Conservation (phyloP, 2,329 filamentous ascomycete genomes). For the Neoarthrinium moseri region DNA sequence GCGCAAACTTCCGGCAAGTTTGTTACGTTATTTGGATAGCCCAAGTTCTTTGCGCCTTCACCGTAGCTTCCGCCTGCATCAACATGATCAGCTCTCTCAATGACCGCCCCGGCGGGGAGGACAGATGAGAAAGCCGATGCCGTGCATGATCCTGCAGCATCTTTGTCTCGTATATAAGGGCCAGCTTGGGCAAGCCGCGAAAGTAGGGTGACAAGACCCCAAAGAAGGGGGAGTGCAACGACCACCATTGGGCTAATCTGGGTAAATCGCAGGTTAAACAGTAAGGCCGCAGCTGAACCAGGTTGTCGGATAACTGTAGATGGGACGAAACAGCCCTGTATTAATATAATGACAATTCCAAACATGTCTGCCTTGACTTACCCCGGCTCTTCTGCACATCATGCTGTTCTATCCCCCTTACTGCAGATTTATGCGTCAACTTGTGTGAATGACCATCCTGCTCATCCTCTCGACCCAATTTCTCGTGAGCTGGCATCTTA, state of each 20-base stretch:
- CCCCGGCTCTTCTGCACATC: neutral
- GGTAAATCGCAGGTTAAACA: neutral
- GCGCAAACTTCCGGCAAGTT: conserved; percentile 24
- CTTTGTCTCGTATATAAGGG: neutral
- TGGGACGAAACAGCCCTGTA: neutral
- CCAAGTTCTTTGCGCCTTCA: conserved; percentile 15
- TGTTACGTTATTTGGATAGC: conserved; percentile 22
- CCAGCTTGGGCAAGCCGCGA: neutral
- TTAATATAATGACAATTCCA: neutral
- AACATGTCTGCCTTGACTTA: neutral
- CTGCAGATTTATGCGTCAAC: neutral
- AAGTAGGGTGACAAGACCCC: neutral
- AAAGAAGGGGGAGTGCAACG: conserved; percentile 3
- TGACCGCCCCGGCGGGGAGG: conserved; percentile 3
- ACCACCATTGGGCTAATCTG: neutral
- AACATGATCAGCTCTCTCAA: conserved; percentile 5
- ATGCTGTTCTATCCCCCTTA: neutral
- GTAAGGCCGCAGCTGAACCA: neutral
- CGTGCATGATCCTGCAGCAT: neutral
- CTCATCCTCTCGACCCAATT: neutral
- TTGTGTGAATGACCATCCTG: neutral
- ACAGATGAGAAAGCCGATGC: neutral
- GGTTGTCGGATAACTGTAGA: neutral
- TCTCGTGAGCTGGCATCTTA: neutral
- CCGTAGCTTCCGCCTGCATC: conserved; percentile 1